Evolutionary conservation across 2,329 filamentous ascomycete genomes (phyloP).

Genomic region (Colletotrichum paranaense): DNA sequence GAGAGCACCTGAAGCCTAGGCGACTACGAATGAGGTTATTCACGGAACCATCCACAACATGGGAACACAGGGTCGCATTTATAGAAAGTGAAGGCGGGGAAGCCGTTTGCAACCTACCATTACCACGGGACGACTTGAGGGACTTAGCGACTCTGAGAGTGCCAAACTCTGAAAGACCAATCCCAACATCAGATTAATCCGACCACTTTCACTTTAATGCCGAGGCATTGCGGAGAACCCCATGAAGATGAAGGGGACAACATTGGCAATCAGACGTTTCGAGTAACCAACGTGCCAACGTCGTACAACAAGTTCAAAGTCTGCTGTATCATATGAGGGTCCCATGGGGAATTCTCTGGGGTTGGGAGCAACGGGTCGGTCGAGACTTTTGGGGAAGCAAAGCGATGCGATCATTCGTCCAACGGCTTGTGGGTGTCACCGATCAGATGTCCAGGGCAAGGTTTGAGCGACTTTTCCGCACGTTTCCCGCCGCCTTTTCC

Average conservation of each 20-base stretch:
- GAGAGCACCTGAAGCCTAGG: neutral
- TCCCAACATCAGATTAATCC: constrained; percentile 13
- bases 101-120: neutral
- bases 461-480: constrained; percentile 6
- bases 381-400: constrained; percentile 32
- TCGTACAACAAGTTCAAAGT: neutral
- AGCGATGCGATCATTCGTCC: constrained; percentile 25
- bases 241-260: neutral
- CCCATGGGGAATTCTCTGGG: constrained; percentile 31
- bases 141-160: neutral
- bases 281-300: constrained; percentile 14
- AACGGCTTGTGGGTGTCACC: constrained; percentile 12
- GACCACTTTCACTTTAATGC: neutral
- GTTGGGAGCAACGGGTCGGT: constrained; percentile 24
- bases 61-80: constrained; percentile 19
- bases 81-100: constrained; percentile 19
- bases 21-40: constrained; percentile 23
- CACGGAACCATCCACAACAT: neutral
- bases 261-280: constrained; percentile 12
- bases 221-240: constrained; percentile 31
- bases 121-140: neutral
- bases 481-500: constrained; percentile 28
- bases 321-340: neutral
- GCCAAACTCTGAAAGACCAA: constrained; percentile 1
- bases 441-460: neutral